Percentiles rank a stretch among this genome's conserved stretches.
These are phyloP conservation scores for Hura crepitans DNA, from an alignment of 441 rosid species.

Conservation along the genomic window DNA sequence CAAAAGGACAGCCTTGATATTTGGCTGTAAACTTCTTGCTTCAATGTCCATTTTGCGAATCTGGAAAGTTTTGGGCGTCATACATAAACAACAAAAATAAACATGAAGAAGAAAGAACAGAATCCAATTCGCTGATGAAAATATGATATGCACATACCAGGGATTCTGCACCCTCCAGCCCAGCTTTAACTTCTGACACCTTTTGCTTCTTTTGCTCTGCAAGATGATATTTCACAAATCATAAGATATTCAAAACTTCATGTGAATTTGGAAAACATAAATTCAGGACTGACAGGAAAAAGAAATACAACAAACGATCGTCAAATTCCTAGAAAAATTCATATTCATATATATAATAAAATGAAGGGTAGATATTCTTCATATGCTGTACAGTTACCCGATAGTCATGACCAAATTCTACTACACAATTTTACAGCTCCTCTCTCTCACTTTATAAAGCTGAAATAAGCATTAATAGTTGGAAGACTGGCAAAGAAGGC, in stretches of 20 bases:
- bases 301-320: background rate
- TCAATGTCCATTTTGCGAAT: constrained; percentile 94
- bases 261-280: background rate
- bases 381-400: background rate
- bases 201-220: constrained; percentile 92
- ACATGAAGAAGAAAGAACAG: background rate
- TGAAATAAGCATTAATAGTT: background rate
- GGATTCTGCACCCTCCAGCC: constrained; percentile 77
- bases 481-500: background rate
- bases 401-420: background rate
- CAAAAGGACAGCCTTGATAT: constrained; percentile 73
- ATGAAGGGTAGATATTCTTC: background rate
- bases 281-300: background rate
- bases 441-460: background rate
- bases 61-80: constrained; percentile 33
- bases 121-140: background rate
- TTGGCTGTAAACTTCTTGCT: constrained; percentile 89
- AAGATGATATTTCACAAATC: background rate
- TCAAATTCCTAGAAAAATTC: background rate
- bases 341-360: background rate
- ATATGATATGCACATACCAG: constrained; percentile 43
- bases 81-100: background rate
- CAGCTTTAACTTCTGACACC: constrained; percentile 58
- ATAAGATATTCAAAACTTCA: background rate
- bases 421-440: background rate